A percentile compares a stretch with the other conserved stretches of the same genome.
phyloP scores from a whole-genome alignment of 768 basidiomycete genomes.

The Russula sp. region DNA sequence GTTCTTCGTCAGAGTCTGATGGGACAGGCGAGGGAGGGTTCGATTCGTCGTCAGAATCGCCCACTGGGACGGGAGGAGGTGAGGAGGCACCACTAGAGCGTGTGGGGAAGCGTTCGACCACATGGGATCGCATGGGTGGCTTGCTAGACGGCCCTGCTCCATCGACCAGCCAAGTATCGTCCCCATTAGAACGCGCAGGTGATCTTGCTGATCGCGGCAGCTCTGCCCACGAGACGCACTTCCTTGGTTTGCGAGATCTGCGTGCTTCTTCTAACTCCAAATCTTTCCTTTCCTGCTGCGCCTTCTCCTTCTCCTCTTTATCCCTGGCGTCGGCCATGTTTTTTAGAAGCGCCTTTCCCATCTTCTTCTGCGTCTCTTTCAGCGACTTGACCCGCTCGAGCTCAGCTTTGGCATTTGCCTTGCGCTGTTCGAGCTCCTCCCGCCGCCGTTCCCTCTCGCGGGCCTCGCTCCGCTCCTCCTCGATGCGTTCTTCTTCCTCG shows the following conservation, averaged over 20 bases:
- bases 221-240: conserved; percentile 62
- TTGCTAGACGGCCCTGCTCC: conserved; percentile 27
- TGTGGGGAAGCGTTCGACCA: conserved; percentile 56
- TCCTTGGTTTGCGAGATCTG: conserved; percentile 40
- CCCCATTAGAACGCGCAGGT: conserved; percentile 37
- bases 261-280: conserved; percentile 28
- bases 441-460: conserved; percentile 38
- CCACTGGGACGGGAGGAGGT: conserved; percentile 22
- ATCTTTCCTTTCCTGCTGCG: conserved; percentile 31
- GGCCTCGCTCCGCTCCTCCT: conserved; percentile 38
- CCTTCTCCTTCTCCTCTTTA: conserved; percentile 34
- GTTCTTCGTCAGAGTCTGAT: conserved; percentile 32
- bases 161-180: conserved; percentile 47
- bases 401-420: conserved; percentile 41
- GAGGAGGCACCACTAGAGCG: conserved; percentile 26
- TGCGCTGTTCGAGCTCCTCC: conserved; percentile 47
- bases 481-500: conserved; percentile 60
- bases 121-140: conserved; percentile 58
- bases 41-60: conserved; percentile 71
- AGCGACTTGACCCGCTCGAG: conserved; percentile 35
- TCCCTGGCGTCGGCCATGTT: conserved; percentile 40
- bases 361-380: conserved; percentile 63
- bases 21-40: conserved; percentile 31
- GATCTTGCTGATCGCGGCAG: conserved; percentile 28
- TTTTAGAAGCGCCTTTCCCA: conserved; percentile 62